Base-by-base conservation (phyloP, 345 rosid genomes). In the Alliaria petiolata region DNA sequence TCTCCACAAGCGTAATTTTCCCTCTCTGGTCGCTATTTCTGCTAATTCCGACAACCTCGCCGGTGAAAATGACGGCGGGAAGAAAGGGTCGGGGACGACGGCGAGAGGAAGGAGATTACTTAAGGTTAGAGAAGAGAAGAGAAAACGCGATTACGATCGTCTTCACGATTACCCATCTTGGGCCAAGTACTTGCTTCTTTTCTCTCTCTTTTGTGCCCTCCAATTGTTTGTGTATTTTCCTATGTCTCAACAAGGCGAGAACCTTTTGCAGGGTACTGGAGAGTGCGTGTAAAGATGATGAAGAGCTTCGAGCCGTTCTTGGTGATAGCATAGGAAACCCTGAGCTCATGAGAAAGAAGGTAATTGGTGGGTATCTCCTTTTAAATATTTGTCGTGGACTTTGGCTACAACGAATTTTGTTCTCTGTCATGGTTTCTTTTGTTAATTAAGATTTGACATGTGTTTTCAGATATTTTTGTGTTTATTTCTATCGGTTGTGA, bases 301-400 rank as follows among this genome's bases (percentile, higher is more conserved):
- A 80, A 56, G 98, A 90, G 83, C 91, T 90, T 45, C 84, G 95
- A 62, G 85, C 90, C 22, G 83, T 90, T 77, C 95, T 90, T 54
- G 93, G 96, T 6, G 98, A 90, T 75, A 93, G 93, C 84, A 78
- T 93, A 12, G 98, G 98, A 51, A 47, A 90, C 69, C 98, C 98
- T 26, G 91, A 92, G 57, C 90, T 86, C 51, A 92, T 90, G 95
- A 83, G 87, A 75, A 83, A 88, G 79, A 84, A 85, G 84, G 98
- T 89, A 67, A 25, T 14, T 45, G 7, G 0, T 31, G 25, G 6
- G 16, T 42, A 30, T 73, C 52, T 51, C 6, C 28, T 46, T 22
- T 45, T 31, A 19, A 1, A 25, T 46, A 11, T 45, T 11, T 52
- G 20, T 12, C 19, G 4, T 67, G n/a, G 28, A 34, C 2, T 17